Base-by-base conservation (phyloP, 2,329 filamentous ascomycete species). In the Graphilbum sp. region DNA sequence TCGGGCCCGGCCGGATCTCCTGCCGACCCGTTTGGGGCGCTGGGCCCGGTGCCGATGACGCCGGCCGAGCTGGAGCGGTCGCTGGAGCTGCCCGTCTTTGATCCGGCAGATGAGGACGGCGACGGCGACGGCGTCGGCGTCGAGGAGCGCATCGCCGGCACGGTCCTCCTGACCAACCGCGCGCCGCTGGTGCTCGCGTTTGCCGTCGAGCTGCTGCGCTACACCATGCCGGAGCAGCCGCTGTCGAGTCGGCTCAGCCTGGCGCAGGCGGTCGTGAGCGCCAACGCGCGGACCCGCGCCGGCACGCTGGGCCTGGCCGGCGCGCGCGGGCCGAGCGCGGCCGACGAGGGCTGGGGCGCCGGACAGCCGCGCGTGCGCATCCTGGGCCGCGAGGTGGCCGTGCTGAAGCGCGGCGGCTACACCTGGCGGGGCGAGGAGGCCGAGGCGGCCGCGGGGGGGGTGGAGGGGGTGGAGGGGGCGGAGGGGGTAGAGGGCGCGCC, bases 161-260 rank as follows among this genome's bases (percentile, higher is more conserved):
- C 71, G 1, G 60, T 63, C 0, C 47, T 93, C 2, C 61, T 76
- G 43, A 90, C 83, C 0, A 47, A 93, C 50, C 67, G 86, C 30
- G 85, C 86, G 2, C 85, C 86, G 1, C 60, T 93, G 2, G 75
- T 93, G 2, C 65, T 93, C 5, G 84, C 84, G 0, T 92, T 92
- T 55, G 75, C 79, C 1, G 70, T 85, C 13, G 71, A 75, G 42
- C 53, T 88, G 35, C 54, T 92, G 34, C 77, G 80, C 34, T 76
- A 79, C 51, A 92, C 83, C 0, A 88, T 87, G 78, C 81, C 85
- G 0, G 77, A 82, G 46, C 86, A 94, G 52, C 85, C 85, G 3
- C 64, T 78, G 3, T 90, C 82, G n/a, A 88, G 83, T 52, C 67
- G 83, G 34, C 60, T 93, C 17, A 92, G 84, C 51, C 61, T 94